Base-by-base conservation (phyloP, 1,139 yeast species). In the Sugiyamaella novakii region DNA sequence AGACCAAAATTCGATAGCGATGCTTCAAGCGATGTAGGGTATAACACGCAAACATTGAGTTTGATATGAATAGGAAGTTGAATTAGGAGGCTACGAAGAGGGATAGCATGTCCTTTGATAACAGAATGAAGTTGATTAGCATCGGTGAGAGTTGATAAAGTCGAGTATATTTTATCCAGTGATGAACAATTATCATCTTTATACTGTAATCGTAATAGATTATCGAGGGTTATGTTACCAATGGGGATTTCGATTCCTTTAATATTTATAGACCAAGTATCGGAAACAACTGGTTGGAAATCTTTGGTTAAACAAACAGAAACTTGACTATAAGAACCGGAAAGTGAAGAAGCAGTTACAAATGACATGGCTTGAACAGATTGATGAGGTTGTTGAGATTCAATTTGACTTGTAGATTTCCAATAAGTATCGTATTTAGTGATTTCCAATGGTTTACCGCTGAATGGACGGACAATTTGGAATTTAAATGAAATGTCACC, bases 351-450 rank as follows among this genome's bases (percentile, higher is more conserved):
- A 0, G 96, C 94, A 0, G 98, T 91, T 14, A 92, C 96, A 62
- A 88, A 81, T 4, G 95, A 83, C 31, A 84, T 73, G 5, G 81
- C 70, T 34, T 71, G 69, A 2, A 45, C 44, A 3, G 36, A 30
- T 51, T 49, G 46, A 47, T 50, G 49, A 41, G 56, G 50, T 56
- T 50, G 49, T 50, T 59, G 57, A 5, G 43, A 39, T 42, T 67
- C 72, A 27, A 71, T 66, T 37, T 75, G 76, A 34, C 75, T 79
- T 0, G 95, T 86, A 0, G 95, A 83, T 68, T 91, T 92, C 98
- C 98, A 92, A 68, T 92, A 92, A 0, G 98, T 91, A 62, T 91
- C 97, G 64, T 87, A 91, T 69, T 89, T 87, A 4, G 96, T 83
- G 36, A 95, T 87, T 66, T 91, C 98, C 49, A 92, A 72, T 7